phyloP scores from a whole-genome alignment of 176 grass and related monocot species.

The Sorghum bicolor region DNA sequence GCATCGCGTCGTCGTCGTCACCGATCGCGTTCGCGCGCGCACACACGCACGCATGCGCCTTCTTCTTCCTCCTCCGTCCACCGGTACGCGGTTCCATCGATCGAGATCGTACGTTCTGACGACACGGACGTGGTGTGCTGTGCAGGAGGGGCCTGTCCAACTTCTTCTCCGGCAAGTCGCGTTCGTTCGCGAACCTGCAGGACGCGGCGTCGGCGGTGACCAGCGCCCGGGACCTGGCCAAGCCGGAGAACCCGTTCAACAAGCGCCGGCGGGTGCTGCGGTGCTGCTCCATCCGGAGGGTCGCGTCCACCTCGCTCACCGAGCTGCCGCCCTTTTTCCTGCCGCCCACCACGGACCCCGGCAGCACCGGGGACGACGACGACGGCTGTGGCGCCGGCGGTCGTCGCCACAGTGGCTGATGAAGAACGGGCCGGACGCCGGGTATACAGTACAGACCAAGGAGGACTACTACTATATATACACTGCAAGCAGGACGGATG shows the following conservation, averaged over 20 bases:
- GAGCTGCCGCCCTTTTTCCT: conserved; percentile 45
- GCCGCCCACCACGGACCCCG: not conserved
- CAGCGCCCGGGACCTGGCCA: conserved; percentile 62
- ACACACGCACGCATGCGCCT: not conserved
- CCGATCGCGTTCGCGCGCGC: not conserved
- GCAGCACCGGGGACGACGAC: not conserved
- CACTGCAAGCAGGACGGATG: not conserved
- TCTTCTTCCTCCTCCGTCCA: not conserved
- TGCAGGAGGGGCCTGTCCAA: conserved; percentile 85
- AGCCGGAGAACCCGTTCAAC: conserved; percentile 98
- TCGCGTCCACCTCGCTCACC: conserved; percentile 51
- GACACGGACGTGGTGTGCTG: not conserved
- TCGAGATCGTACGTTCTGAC: not conserved
- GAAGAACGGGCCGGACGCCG: not conserved
- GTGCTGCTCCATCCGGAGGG: conserved; percentile 57
- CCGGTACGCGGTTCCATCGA: not conserved
- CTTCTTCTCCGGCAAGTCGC: conserved; percentile 96
- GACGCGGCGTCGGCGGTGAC: conserved; percentile 35
- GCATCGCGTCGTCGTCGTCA: no score
- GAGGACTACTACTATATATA: not conserved
- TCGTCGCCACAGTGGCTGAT: not conserved
- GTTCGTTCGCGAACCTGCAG: conserved; percentile 85
- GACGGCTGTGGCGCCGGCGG: not conserved
- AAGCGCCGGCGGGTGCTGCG: conserved; percentile 75
- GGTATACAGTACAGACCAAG: not conserved